Evolutionary conservation across 1,284 basidiomycete species (phyloP), one percentile per base, ranked within the genome.

Genomic region (Trametes pubescens): DNA sequence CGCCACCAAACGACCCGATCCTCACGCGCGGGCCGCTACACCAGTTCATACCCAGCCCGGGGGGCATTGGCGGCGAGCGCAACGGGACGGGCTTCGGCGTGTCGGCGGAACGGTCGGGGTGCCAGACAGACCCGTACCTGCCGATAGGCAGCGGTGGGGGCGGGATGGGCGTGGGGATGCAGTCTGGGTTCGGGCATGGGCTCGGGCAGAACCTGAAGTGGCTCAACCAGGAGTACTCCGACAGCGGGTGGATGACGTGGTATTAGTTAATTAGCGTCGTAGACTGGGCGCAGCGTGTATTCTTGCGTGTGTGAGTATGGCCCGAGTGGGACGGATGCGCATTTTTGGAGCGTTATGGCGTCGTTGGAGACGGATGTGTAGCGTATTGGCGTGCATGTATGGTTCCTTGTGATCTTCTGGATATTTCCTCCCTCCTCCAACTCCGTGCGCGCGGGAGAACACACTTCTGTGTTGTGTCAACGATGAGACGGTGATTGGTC

Each of bases 171-270:
- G 16, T 13, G 6, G 40, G 40, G 14, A 43, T 43, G 40, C 40
- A 43, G 57, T 55, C 43, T 34, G 24, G 49, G 18, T 34, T 61
- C 21, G 49, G 57, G 26, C 55, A 47, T 22, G 55, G 52, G 58
- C 55, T 55, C 26, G 63, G 51, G 55, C 64, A 65, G 56, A 66
- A 64, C 57, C 56, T 69, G 40, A 67, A 67, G 60, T 65, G 65
- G 62, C 61, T 74, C 26, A 70, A 69, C 38, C 53, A 69, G 32
- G 74, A 74, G 55, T 74, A 74, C 56, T 68, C 67, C 54, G 75
- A 75, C 43, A 72, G 70, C 60, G 65, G 66, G 48, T 76, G 74
- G 73, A 75, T 76, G 75, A 73, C 69, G 59, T 76, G 74, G 74
- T 70, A 73, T 57, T 76, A 65, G 57, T 16, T n/a, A 38, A 24